These are phyloP conservation scores for Aegilops longissima DNA, from an alignment of 176 grass and related monocot genomes.

Conservation along the genomic window DNA sequence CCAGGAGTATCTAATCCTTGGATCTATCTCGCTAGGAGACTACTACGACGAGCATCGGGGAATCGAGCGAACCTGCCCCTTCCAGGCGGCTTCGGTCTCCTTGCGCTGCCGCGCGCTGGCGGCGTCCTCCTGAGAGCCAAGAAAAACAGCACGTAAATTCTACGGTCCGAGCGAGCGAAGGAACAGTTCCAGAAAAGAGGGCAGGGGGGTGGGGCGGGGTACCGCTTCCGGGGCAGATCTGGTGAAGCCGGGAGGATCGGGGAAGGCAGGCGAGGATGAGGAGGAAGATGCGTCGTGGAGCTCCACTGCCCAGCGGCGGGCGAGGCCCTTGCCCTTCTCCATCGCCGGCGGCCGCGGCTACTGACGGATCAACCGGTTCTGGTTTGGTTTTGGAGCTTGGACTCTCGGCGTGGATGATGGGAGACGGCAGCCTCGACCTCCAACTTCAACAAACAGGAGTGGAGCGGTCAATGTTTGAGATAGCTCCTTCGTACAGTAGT, in stretches of 20 bases:
- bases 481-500: background rate
- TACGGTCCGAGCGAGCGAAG: background rate
- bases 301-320: conserved; percentile 89
- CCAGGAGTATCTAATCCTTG: background rate
- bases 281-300: conserved; percentile 63
- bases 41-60: background rate
- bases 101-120: conserved; percentile 81
- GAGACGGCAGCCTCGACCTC: background rate
- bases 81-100: conserved; percentile 84
- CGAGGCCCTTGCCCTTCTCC: conserved; percentile 93
- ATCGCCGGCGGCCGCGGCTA: conserved; percentile 37
- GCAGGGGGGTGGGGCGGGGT: background rate
- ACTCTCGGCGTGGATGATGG: background rate
- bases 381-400: conserved; percentile 3
- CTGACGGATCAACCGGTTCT: background rate
- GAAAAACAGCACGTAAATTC: background rate
- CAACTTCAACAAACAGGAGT: conserved; percentile 9
- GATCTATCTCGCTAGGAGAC: conserved; percentile 13
- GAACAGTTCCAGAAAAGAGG: background rate
- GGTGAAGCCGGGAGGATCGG: conserved; percentile 78
- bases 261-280: conserved; percentile 38
- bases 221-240: conserved; percentile 73
- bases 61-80: conserved; percentile 61
- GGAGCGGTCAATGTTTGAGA: background rate
- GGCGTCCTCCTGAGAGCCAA: conserved; percentile 61